Evolutionary conservation across 352 stramenopile genomes (phyloP), one percentile per base, ranked within the genome.

Genomic region (Phytophthora vignae): DNA sequence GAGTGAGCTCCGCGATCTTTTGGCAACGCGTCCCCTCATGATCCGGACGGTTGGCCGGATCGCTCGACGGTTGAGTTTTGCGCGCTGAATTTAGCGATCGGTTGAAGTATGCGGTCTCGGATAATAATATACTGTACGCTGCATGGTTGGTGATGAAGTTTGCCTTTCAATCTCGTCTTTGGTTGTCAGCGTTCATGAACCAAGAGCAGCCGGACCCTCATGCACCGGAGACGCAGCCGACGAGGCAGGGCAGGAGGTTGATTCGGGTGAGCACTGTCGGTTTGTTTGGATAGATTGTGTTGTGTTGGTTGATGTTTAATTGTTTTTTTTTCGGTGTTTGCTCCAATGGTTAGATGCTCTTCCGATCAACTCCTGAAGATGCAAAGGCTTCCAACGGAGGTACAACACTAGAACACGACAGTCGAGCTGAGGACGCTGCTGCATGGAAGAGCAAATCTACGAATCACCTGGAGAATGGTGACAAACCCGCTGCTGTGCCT

Each of bases 311-410:
- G 42, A 15, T 55, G 29, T 33, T n/a, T 12, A 7, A 2, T 29
- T 29, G 48, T 29, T 17, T 55, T 29, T 31, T 17, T 55, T 29
- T 61, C 4, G 12, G 21, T 19, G 33, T 55, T 50, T 50, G 25
- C 4, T n/a, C 21, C 4, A 4, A 42, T 10, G 5, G 14, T 17
- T 17, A 90, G 83, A 84, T 88, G 79, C 62, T 90, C 55, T 88
- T 90, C 64, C 74, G 77, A 31, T 82, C 79, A 17, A 31, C 21
- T 33, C 25, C 4, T 15, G 67, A 67, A 2, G 54, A 67, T 8
- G 42, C 1, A 4, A 72, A 65, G 53, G 36, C 48, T 50, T 9
- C 19, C 2, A 29, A 31, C 33, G n/a, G 4, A n/a, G 46, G 54
- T 9, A 10, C 38, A 12, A 5, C 5, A 29, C 31, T 29, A n/a